Conservation (phyloP, 192 early-diverging fungal genomes). For the Coemansia reversa region DNA sequence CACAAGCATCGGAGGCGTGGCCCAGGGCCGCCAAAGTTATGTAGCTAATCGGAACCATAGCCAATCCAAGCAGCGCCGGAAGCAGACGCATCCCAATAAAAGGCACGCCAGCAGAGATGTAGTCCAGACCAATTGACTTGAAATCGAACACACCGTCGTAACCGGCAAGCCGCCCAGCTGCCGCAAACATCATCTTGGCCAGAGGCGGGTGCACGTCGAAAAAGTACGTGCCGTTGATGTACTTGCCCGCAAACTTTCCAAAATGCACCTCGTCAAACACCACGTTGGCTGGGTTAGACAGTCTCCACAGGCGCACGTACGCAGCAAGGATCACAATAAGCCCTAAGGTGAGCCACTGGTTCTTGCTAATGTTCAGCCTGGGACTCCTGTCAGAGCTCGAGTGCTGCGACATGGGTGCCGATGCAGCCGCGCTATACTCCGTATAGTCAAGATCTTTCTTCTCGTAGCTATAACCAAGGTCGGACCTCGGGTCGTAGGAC, state of each 20-base stretch:
- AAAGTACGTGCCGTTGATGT: constrained; percentile 82
- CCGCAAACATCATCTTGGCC: constrained; percentile 87
- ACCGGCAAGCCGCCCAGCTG: constrained; percentile 73
- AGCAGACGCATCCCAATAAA: constrained; percentile 82
- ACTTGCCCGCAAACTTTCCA: constrained; percentile 92
- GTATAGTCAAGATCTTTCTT: constrained; percentile 53
- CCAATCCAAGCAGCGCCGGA: constrained; percentile 73
- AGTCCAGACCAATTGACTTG: constrained; percentile 90
- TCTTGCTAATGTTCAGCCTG: constrained; percentile 34
- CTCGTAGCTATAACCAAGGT: constrained; percentile 48
- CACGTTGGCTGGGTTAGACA: constrained; percentile 46
- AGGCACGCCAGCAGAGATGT: constrained; percentile 83
- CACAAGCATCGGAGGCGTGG: constrained; percentile 67
- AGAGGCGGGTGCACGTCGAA: constrained; percentile 97
- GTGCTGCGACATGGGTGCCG: constrained; percentile 11
- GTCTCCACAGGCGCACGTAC: constrained; percentile 51
- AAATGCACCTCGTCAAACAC: constrained; percentile 98
- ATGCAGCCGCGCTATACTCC: constrained; percentile 3
- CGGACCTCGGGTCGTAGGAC: constrained; percentile 9
- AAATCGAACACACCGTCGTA: constrained; percentile 93
- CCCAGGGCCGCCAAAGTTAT: constrained; percentile 80
- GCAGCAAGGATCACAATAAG: constrained; percentile 44
- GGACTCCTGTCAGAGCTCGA: constrained; percentile 18
- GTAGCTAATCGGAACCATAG: constrained; percentile 81
- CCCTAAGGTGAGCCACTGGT: constrained; percentile 52